Evolutionary conservation across 306 rosid genomes (phyloP).

Genomic region (Cyamopsis tetragonoloba): DNA sequence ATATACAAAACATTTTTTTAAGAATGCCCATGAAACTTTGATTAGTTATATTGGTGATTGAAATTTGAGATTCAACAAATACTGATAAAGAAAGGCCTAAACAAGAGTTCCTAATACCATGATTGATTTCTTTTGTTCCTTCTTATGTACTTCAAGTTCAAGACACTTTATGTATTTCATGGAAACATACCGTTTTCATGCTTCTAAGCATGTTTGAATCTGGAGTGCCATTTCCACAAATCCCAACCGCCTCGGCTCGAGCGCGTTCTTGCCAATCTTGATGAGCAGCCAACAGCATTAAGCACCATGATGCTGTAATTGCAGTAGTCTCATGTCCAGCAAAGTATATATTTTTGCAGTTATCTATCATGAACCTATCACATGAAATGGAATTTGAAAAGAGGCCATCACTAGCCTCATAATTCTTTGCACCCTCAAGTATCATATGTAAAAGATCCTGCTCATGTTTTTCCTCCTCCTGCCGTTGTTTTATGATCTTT

Average conservation of each 20-base stretch:
- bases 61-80: background rate
- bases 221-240: constrained; percentile 25
- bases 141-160: background rate
- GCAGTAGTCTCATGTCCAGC: constrained; percentile 53
- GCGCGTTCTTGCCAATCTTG: constrained; percentile 45
- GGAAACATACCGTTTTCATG: constrained; percentile 33
- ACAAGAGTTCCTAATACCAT: background rate
- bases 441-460: constrained; percentile 66
- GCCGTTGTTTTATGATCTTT: constrained; percentile 41
- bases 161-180: background rate
- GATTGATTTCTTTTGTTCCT: background rate
- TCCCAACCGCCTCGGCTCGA: constrained; percentile 30
- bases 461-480: constrained; percentile 29
- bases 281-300: constrained; percentile 35
- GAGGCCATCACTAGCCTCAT: constrained; percentile 1
- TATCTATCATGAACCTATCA: constrained; percentile 46
- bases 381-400: background rate
- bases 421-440: constrained; percentile 49
- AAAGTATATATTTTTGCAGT: constrained; percentile 42
- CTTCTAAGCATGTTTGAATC: constrained; percentile 32
- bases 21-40: background rate
- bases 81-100: background rate
- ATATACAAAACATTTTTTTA: constrained; percentile 13
- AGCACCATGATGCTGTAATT: constrained; percentile 34
- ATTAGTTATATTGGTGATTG: background rate